Evolutionary conservation across 2,329 filamentous ascomycete genomes (phyloP).

Genomic region (Scytalidium lignicola): DNA sequence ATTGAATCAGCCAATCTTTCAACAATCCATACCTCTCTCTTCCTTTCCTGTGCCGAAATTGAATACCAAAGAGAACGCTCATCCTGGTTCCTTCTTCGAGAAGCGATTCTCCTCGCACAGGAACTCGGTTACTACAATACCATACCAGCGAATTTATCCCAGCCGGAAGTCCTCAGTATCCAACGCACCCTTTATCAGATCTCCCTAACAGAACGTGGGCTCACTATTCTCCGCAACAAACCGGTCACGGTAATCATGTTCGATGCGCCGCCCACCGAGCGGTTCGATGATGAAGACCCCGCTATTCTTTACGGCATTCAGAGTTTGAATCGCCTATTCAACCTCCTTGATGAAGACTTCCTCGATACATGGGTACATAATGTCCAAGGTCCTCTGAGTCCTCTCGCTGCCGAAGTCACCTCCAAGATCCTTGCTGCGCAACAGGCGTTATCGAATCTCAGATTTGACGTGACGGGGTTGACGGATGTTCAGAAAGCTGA

Average conservation of each 20-base stretch:
- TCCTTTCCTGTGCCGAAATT: conserved; percentile 6
- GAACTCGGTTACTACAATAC: conserved; percentile 37
- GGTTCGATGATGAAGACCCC: conserved; percentile 32
- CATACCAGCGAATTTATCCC: conserved; percentile 25
- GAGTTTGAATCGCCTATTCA: conserved; percentile 38
- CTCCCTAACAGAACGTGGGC: conserved; percentile 49
- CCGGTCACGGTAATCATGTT: conserved; percentile 34
- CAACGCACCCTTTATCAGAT: conserved; percentile 51
- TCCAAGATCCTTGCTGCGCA: conserved; percentile 40
- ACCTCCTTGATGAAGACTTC: conserved; percentile 38
- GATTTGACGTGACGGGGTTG: conserved; percentile 32
- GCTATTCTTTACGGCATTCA: conserved; percentile 37
- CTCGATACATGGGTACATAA: conserved; percentile 38
- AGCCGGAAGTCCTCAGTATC: conserved; percentile 34
- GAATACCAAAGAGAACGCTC: conserved; percentile 3
- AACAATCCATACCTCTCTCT: conserved; percentile 5
- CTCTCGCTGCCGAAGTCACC: conserved; percentile 24
- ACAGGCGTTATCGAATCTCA: conserved; percentile 34
- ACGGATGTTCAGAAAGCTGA: conserved; percentile 66
- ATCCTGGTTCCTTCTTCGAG: conserved; percentile 32
- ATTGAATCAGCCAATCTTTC: conserved; percentile 2
- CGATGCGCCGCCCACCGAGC: conserved; percentile 33
- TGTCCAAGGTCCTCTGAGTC: conserved; percentile 13
- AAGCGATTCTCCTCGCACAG: conserved; percentile 42
- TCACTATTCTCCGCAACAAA: conserved; percentile 21